Percentiles rank a stretch among this genome's conserved stretches.
phyloP scores from a whole-genome alignment of 1,284 basidiomycete species.

The Pascua sp. region DNA sequence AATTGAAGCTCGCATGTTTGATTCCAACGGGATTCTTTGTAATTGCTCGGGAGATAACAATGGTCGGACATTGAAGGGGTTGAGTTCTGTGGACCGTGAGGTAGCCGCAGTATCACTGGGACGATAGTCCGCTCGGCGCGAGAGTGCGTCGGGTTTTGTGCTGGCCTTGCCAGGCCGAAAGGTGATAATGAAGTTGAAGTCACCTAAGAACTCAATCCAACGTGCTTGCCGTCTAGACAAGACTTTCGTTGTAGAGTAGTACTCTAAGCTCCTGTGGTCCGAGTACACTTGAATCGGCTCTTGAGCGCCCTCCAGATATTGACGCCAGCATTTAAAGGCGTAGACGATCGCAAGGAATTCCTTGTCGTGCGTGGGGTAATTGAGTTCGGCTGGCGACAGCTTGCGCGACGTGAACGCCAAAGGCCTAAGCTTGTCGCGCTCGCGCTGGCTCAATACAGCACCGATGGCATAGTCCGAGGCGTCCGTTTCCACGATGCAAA shows the following conservation, averaged over 20 bases:
- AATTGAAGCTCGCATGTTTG: too few relatives aligned
- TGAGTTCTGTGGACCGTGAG: constrained; percentile 41
- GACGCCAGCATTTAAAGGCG: constrained; percentile 49
- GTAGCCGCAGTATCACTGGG: constrained; percentile 34
- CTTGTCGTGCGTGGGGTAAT: constrained; percentile 55
- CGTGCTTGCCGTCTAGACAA: constrained; percentile 50
- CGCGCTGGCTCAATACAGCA: constrained; percentile 24
- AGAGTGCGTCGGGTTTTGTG: constrained; percentile 49
- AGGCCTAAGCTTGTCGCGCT: constrained; percentile 40
- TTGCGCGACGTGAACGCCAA: constrained; percentile 44
- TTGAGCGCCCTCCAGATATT: constrained; percentile 43
- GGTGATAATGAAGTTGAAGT: constrained; percentile 48
- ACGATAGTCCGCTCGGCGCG: constrained; percentile 44
- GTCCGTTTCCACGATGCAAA: constrained; percentile 41
- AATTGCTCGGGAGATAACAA: too few relatives aligned
- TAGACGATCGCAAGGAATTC: constrained; percentile 54
- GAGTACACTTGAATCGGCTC: constrained; percentile 40
- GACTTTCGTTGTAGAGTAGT: constrained; percentile 47
- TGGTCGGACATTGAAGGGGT: too few relatives aligned
- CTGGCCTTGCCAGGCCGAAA: constrained; percentile 50
- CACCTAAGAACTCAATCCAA: constrained; percentile 48
- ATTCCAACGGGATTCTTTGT: too few relatives aligned
- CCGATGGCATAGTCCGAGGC: constrained; percentile 39
- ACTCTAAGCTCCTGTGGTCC: constrained; percentile 54
- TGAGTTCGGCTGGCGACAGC: constrained; percentile 42